Evolutionary conservation across 2,329 filamentous ascomycete species (phyloP), one percentile per base, ranked within the genome.

Genomic region (Xylaria sp.): DNA sequence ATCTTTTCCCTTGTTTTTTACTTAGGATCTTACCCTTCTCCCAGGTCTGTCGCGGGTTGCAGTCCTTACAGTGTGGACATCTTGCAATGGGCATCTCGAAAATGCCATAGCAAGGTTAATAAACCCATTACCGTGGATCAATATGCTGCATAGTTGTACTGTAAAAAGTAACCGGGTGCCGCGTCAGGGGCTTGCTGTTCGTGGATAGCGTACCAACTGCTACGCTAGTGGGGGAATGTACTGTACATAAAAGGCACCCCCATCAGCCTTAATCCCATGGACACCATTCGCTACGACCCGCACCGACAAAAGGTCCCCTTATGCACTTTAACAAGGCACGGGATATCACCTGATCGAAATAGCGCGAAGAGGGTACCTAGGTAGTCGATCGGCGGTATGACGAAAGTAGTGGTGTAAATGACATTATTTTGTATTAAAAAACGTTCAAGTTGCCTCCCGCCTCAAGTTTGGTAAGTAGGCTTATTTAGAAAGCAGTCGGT

Each of bases 91-190:
- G 17, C 12, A 4, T 11, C 23, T 25, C 40, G 17, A 19, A 52
- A 40, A 52, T 25, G 31, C 49, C 33, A 25, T 46, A 42, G 49
- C 54, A 57, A 37, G 43, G 46, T 42, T 51, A 25, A 4, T 9
- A 14, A 60, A 47, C 57, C 57, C 57, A 19, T 49, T 60, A 54
- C 57, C 57, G 57, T 60, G 57, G 57, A 47, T 60, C 38, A 46
- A 31, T 17, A 28, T 40, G 21, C 37, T 57, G 42, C 25, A 49
- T 42, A 49, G 25, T 42, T 42, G 42, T 50, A 55, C 35, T 35
- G 35, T 56, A 42, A n/a, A 54, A 45, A 23, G 25, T 42, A 4
- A 3, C 7, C 5, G 28, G 35, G 21, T n/a, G 45, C 23, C 40
- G 45, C 38, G 42, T 57, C 19, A 31, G 37, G 53, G 53, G 42